These are phyloP conservation scores for Petunia hybrid DNA, from an alignment of 305 asterid species.

Conservation along the genomic window DNA sequence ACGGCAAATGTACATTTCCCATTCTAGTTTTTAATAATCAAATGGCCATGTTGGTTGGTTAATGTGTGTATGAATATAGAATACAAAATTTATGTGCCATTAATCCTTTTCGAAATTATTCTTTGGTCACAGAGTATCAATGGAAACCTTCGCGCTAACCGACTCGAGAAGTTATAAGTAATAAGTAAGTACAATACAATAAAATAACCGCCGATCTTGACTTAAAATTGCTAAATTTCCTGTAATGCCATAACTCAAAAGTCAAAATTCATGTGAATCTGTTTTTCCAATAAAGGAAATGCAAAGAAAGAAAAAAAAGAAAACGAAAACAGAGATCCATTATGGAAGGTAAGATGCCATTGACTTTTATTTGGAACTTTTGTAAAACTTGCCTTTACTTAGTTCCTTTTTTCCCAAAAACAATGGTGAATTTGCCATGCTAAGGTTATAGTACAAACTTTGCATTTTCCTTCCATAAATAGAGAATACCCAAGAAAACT, in stretches of 20 bases:
- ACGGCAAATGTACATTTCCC: not conserved
- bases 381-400: not conserved
- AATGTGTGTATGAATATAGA: too few species aligned
- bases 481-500: not conserved
- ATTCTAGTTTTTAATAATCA: too few species aligned
- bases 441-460: not conserved
- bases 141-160: too few species aligned
- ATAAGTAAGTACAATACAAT: not conserved
- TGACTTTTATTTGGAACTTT: not conserved
- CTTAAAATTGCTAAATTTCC: not conserved
- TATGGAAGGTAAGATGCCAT: not conserved
- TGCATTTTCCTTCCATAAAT: not conserved
- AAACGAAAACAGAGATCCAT: not conserved
- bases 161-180: too few species aligned
- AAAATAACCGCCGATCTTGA: not conserved
- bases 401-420: not conserved
- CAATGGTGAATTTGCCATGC: not conserved
- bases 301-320: not conserved
- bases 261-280: conserved; percentile 14
- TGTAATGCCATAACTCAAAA: not conserved
- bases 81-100: too few species aligned
- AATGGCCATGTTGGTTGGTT: too few species aligned
- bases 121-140: too few species aligned
- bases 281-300: not conserved
- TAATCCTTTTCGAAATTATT: too few species aligned